These are phyloP conservation scores for Mucor mucedo DNA, from an alignment of 371 early-diverging fungal species.

Conservation along the genomic window DNA sequence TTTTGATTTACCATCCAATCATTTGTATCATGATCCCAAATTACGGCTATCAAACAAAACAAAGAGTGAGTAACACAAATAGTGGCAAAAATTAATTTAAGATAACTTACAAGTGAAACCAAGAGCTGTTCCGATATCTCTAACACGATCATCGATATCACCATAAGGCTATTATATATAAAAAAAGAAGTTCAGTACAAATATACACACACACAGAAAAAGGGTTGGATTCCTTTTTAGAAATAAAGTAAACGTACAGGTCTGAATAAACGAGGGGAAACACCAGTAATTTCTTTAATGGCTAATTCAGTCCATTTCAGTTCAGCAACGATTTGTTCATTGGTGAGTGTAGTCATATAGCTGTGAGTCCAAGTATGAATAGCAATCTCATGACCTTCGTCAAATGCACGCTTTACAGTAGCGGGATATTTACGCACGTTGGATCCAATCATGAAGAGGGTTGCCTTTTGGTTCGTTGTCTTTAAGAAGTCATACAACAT, in stretches of 20 bases:
- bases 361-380: slow-evolving; percentile 67
- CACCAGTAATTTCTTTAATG: slow-evolving; percentile 68
- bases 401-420: slow-evolving; percentile 51
- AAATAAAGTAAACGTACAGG: slow-evolving; percentile 34
- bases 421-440: slow-evolving; percentile 60
- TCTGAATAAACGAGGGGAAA: slow-evolving; percentile 51
- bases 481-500: slow-evolving; percentile 57
- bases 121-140: slow-evolving; percentile 59
- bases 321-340: slow-evolving; percentile 74
- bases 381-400: slow-evolving; percentile 56
- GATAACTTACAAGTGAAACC: slow-evolving; percentile 51
- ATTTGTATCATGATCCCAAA: slow-evolving; percentile 56
- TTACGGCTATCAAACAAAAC: slow-evolving; percentile 38
- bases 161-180: slow-evolving; percentile 61
- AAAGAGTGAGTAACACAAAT: background rate
- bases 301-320: slow-evolving; percentile 70
- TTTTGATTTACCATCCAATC: slow-evolving; percentile 44
- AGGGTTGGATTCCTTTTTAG: background rate
- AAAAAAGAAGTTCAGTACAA: slow-evolving; percentile 2
- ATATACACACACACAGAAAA: no score
- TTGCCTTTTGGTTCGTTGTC: slow-evolving; percentile 56
- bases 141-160: slow-evolving; percentile 73
- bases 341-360: slow-evolving; percentile 63
- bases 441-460: slow-evolving; percentile 68
- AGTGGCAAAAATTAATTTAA: background rate